A percentile compares a stretch with the other conserved stretches of the same genome.
Conservation (phyloP, 352 stramenopile genomes). For the Globisporangium carolinianum region DNA sequence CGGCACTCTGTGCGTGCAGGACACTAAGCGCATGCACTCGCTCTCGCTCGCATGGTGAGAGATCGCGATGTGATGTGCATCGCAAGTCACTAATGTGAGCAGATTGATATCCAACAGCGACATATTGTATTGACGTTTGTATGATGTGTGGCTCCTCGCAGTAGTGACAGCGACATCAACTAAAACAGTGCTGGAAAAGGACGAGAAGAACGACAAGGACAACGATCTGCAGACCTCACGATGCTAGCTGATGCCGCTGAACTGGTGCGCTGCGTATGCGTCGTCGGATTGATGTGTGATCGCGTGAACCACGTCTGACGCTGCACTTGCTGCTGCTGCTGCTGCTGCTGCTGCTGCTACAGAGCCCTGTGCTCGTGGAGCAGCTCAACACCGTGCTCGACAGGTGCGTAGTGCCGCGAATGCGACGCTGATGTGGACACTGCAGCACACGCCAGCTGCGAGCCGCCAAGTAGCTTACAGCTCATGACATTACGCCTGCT, state of each 20-base stretch:
- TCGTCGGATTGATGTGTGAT: background rate
- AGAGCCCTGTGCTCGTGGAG: constrained; percentile 59
- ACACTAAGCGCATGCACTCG: no score
- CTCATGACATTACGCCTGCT: background rate
- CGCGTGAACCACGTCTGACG: background rate
- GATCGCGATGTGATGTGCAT: no score
- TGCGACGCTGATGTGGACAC: background rate
- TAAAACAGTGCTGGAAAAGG: background rate
- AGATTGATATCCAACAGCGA: no score
- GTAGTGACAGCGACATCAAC: no score
- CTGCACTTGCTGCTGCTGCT: background rate
- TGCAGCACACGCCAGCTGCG: no score
- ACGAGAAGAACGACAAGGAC: background rate
- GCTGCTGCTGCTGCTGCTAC: background rate
- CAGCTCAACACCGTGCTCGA: constrained; percentile 56
- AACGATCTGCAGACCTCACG: background rate
- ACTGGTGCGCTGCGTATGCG: constrained; percentile 4
- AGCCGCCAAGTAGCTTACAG: background rate
- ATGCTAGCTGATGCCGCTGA: constrained; percentile 10
- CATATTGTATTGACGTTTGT: no score
- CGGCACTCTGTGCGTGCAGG: no score
- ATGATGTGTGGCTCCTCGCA: no score
- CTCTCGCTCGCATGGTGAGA: no score
- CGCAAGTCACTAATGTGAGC: no score
- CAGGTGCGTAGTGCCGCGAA: constrained; percentile 18